phyloP scores from a whole-genome alignment of 2,329 filamentous ascomycete genomes.

The Verticillium isaacii region DNA sequence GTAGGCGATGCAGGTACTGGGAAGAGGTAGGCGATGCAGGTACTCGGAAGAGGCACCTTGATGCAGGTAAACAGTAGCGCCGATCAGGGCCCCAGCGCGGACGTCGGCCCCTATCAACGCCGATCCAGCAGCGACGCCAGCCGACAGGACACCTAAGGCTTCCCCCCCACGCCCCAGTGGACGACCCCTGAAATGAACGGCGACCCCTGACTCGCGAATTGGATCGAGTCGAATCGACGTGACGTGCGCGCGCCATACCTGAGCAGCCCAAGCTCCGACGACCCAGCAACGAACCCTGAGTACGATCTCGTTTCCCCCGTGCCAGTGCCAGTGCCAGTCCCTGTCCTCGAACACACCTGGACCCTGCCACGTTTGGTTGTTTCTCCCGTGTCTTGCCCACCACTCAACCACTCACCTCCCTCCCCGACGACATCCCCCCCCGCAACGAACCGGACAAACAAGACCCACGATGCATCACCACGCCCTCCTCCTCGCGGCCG shows the following conservation, averaged over 20 bases:
- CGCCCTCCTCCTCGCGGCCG: conserved; percentile 15
- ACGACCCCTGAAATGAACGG: neutral
- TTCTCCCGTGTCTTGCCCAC: neutral
- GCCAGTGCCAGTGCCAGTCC: neutral
- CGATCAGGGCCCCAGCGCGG: neutral
- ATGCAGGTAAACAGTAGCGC: neutral
- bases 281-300: neutral
- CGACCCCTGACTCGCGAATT: conserved; percentile 1
- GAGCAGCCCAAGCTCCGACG: neutral
- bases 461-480: neutral
- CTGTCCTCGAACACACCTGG: neutral
- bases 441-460: neutral
- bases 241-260: neutral
- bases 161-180: neutral
- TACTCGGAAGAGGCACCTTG: neutral
- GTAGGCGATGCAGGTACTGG: neutral
- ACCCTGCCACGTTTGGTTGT: neutral
- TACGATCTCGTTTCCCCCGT: neutral
- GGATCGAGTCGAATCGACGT: neutral
- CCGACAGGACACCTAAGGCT: neutral
- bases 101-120: neutral
- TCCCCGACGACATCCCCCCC: neutral
- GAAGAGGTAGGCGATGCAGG: neutral
- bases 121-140: neutral
- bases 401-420: neutral